Conservation (phyloP, 1,139 yeast species). For the Taphrina communis region DNA sequence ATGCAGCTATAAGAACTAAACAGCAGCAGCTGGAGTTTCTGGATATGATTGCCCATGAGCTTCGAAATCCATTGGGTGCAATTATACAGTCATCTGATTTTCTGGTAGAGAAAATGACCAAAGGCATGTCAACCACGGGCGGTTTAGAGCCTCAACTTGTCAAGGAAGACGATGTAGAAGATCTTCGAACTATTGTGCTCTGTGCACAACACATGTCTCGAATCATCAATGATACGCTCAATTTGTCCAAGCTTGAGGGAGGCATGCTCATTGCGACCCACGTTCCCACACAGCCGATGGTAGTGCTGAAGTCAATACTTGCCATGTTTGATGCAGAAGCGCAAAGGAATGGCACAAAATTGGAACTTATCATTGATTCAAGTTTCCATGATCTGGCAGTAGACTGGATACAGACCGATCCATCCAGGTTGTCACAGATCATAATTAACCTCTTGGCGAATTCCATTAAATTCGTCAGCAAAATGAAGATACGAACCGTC, state of each 20-base stretch:
- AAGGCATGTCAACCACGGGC: not conserved
- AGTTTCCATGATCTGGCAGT: slow-evolving; percentile 30
- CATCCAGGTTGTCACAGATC: slow-evolving; percentile 59
- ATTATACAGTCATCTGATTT: slow-evolving; percentile 43
- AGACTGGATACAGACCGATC: slow-evolving; percentile 45
- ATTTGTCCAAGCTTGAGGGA: slow-evolving; percentile 45
- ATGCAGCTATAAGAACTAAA: slow-evolving; percentile 45
- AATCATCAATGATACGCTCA: slow-evolving; percentile 45
- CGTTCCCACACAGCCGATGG: slow-evolving; percentile 43
- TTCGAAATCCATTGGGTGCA: slow-evolving; percentile 45
- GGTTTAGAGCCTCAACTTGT: not conserved
- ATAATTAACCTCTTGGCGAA: slow-evolving; percentile 89
- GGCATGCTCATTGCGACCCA: slow-evolving; percentile 45
- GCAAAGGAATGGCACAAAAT: slow-evolving; percentile 29
- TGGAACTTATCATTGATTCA: slow-evolving; percentile 41
- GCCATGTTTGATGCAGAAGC: slow-evolving; percentile 46
- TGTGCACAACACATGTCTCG: slow-evolving; percentile 46
- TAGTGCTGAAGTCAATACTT: slow-evolving; percentile 42
- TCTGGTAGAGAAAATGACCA: slow-evolving; percentile 25
- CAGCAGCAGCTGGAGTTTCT: slow-evolving; percentile 46
- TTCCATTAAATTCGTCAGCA: slow-evolving; percentile 56
- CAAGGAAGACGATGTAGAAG: slow-evolving; percentile 20
- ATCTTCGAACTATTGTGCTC: slow-evolving; percentile 43
- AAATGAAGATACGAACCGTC: slow-evolving; percentile 2
- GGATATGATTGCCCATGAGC: slow-evolving; percentile 46